Percentiles rank a stretch among this genome's conserved stretches.
These are phyloP conservation scores for Crucibulum laeve DNA, from an alignment of 768 basidiomycete genomes.

Conservation along the genomic window DNA sequence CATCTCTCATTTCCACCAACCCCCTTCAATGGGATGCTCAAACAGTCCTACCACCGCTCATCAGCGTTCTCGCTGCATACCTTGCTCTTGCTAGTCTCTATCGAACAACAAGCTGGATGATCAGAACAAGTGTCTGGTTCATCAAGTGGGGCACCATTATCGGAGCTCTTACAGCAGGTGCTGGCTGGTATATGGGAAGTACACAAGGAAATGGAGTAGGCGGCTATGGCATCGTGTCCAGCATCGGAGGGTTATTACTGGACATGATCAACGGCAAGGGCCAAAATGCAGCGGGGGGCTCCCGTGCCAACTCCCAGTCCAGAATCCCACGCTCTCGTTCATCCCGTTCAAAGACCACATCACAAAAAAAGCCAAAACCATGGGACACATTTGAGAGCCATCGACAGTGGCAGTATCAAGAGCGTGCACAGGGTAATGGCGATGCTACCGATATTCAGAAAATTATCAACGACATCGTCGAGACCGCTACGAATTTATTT, in stretches of 20 bases:
- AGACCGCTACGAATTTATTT: slow-evolving; percentile 17
- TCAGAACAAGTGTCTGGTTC: slow-evolving; percentile 63
- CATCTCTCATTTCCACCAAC: slow-evolving; percentile 42
- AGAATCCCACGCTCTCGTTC: slow-evolving; percentile 15
- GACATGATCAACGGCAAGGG: slow-evolving; percentile 32
- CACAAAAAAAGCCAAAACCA: slow-evolving; percentile 32
- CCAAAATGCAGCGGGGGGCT: slow-evolving; percentile 21
- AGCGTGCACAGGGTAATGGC: slow-evolving; percentile 8
- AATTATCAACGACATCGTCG: slow-evolving; percentile 41
- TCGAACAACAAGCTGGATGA: slow-evolving; percentile 72
- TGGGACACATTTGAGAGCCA: slow-evolving; percentile 70
- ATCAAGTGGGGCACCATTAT: slow-evolving; percentile 75
- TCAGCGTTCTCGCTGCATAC: slow-evolving; percentile 70
- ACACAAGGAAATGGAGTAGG: slow-evolving; percentile 27
- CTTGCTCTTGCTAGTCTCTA: slow-evolving; percentile 74
- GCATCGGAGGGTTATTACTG: slow-evolving; percentile 32
- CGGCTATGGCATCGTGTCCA: slow-evolving; percentile 31
- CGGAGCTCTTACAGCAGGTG: slow-evolving; percentile 44
- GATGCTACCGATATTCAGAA: slow-evolving; percentile 35
- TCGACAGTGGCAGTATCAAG: slow-evolving; percentile 52
- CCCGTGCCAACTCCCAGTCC: slow-evolving; percentile 17
- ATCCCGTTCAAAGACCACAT: too few species aligned
- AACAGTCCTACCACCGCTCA: slow-evolving; percentile 66
- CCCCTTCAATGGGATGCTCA: slow-evolving; percentile 66
- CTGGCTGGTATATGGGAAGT: slow-evolving; percentile 49